Evolutionary conservation across 2,329 filamentous ascomycete species (phyloP), one percentile per base, ranked within the genome.

Genomic region (Ophiobolus disseminans): DNA sequence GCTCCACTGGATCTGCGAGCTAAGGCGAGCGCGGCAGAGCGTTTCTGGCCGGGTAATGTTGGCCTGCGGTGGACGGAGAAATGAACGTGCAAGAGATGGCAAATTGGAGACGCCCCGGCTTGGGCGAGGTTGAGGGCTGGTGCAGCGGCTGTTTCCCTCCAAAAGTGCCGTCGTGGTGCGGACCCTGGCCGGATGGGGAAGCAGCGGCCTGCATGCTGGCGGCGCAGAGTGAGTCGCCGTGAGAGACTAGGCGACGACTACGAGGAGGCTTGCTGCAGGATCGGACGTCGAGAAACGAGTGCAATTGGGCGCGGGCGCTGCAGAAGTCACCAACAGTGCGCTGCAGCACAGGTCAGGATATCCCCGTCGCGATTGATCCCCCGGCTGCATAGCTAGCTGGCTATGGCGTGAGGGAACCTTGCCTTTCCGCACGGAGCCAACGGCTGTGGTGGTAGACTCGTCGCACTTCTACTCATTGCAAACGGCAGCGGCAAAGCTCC

Each of bases 401-500:
- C 7, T 14, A 32, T 32, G 56, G 59, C 62, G 60, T 58, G 52
- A 51, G 61, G 54, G 63, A 60, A 64, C 56, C 53, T 62, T 66
- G 65, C 61, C 60, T 63, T 69, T 68, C 66, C 69, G 66, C 64
- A 68, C 68, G 65, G 67, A 66, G 63, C 62, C 67, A 72, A 72
- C 68, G 68, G 66, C 66, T 70, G 65, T 69, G n/a, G n/a, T n/a
- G n/a, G n/a, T n/a, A n/a, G n/a, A 65, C 65, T 68, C 60, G 70
- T 72, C 66, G 69, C 68, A 72, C 65, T 69, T 19, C 22, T 45
- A 62, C 57, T 60, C 65, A 65, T 72, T 71, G 70, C 69, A 73
- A 74, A 73, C 69, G 66, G 68, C 63, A 69, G 67, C 69, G 65
- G 68, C 58, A 66, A 68, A 57, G 73, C 73, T 73, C 68, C 73